A percentile compares a stretch with the other conserved stretches of the same genome.
Conservation (phyloP, 768 basidiomycete genomes). For the Phaeotremella skinneri region DNA sequence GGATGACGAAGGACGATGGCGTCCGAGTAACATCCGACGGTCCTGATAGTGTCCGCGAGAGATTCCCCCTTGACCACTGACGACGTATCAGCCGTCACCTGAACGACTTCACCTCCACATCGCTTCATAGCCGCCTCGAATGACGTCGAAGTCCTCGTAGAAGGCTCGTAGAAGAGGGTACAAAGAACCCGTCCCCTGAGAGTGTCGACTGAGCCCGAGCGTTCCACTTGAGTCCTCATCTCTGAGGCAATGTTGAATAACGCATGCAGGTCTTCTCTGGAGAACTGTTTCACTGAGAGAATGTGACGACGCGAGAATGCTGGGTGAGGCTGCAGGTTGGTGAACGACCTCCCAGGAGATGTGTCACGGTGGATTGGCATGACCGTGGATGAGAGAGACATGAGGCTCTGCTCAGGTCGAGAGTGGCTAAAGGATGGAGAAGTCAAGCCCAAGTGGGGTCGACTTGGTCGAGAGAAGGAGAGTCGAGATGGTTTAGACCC, state of each 20-base stretch:
- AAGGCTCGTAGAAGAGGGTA: slow-evolving; percentile 93
- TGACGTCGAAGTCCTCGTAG: slow-evolving; percentile 89
- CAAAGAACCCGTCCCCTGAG: slow-evolving; percentile 87
- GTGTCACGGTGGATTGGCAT: slow-evolving; percentile 49
- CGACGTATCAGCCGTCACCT: slow-evolving; percentile 72
- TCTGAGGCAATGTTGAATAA: slow-evolving; percentile 93
- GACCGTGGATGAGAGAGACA: slow-evolving; percentile 46
- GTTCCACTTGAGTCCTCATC: slow-evolving; percentile 93
- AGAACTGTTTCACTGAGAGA: slow-evolving; percentile 90
- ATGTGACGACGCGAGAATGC: slow-evolving; percentile 92
- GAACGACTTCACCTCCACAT: slow-evolving; percentile 92
- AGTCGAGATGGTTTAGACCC: slow-evolving; percentile 47
- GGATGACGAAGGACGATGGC: slow-evolving; percentile 94
- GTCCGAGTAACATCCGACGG: slow-evolving; percentile 91
- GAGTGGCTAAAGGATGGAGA: slow-evolving; percentile 18
- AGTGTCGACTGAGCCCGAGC: slow-evolving; percentile 80
- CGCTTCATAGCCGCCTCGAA: slow-evolving; percentile 99
- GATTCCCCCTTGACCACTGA: slow-evolving; percentile 93
- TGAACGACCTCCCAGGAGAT: slow-evolving; percentile 52
- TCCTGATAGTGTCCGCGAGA: slow-evolving; percentile 86
- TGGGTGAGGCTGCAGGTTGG: slow-evolving; percentile 65
- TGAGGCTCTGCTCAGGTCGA: slow-evolving; percentile 28
- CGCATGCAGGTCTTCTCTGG: slow-evolving; percentile 80
- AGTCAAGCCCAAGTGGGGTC: slow-evolving; percentile 35
- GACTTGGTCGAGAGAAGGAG: slow-evolving; percentile 45